These are phyloP conservation scores for Melanopsichium pennsylvanicum DNA, from an alignment of 1,284 basidiomycete genomes.

Conservation along the genomic window DNA sequence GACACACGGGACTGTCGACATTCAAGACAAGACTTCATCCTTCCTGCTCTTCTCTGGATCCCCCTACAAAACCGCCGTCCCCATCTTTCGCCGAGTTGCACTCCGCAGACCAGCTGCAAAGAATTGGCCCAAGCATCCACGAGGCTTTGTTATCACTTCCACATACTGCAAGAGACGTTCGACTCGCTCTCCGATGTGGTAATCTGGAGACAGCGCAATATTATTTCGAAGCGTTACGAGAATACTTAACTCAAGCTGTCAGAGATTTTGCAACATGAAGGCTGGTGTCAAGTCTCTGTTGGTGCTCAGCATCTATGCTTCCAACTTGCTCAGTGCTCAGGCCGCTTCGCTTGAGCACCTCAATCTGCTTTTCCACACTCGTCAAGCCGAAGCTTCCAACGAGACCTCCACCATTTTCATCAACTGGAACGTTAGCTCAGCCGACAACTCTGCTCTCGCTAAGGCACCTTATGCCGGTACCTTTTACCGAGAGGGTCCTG, in stretches of 20 bases:
- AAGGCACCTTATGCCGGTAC: slow-evolving; percentile 20
- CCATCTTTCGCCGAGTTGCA: too few species aligned
- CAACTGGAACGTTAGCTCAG: slow-evolving; percentile 37
- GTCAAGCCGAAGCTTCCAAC: slow-evolving; percentile 13
- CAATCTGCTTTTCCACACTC: slow-evolving; percentile 15
- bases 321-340: slow-evolving; percentile 18
- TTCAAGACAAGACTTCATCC: not conserved
- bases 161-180: too few species aligned
- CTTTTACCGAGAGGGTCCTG: slow-evolving; percentile 35
- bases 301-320: slow-evolving; percentile 34
- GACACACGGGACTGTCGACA: not conserved
- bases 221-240: too few species aligned
- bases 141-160: too few species aligned
- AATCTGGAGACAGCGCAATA: too few species aligned
- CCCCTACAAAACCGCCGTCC: too few species aligned
- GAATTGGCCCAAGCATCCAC: too few species aligned
- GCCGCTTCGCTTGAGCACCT: slow-evolving; percentile 31
- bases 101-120: too few species aligned
- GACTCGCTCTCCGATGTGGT: too few species aligned
- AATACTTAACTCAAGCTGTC: not conserved
- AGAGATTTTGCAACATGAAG: slow-evolving; percentile 8
- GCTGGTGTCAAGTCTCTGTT: slow-evolving; percentile 20
- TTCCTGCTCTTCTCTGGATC: not conserved
- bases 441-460: slow-evolving; percentile 29
- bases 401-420: not conserved